Evolutionary conservation across 2,329 filamentous ascomycete species (phyloP).

Genomic region (Colletotrichum chlorophyti): DNA sequence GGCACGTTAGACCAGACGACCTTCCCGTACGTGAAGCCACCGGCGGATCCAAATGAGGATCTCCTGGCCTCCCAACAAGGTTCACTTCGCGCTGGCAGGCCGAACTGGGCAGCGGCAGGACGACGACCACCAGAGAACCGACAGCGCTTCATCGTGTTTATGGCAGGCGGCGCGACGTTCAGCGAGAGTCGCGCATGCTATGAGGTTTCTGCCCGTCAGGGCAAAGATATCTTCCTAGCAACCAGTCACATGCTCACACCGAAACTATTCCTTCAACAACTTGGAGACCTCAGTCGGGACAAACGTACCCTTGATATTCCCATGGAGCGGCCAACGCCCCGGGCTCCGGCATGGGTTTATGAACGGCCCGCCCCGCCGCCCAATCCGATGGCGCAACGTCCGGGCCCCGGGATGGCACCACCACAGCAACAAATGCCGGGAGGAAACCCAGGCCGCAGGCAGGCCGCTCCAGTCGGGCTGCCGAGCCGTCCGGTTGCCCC

Average conservation of each 20-base stretch:
- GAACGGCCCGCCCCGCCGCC: conserved; percentile 69
- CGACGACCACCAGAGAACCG: conserved; percentile 77
- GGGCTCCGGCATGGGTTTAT: conserved; percentile 85
- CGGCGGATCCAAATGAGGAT: conserved; percentile 68
- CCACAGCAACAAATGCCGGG: conserved; percentile 21
- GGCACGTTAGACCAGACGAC: conserved; percentile 69
- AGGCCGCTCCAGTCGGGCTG: conserved; percentile 37
- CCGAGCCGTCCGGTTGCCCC: conserved; percentile 46
- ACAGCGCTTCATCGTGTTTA: conserved; percentile 90
- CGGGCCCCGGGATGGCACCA: conserved; percentile 36
- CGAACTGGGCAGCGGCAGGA: conserved; percentile 90
- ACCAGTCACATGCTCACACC: conserved; percentile 95
- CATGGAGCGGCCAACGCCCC: conserved; percentile 78
- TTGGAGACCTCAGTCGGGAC: conserved; percentile 79
- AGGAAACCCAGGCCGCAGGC: conserved; percentile 35
- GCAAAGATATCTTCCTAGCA: conserved; percentile 84
- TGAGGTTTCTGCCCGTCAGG: conserved; percentile 75
- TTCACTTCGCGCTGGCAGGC: conserved; percentile 89
- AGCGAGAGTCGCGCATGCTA: conserved; percentile 91
- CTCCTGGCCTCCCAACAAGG: conserved; percentile 64
- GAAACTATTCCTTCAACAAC: conserved; percentile 79
- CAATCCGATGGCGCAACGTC: conserved; percentile 41
- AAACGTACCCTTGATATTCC: conserved; percentile 81
- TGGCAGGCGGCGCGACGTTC: conserved; percentile 95
- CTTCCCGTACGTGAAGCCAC: conserved; percentile 79